Percentiles rank a stretch among this genome's conserved stretches.
Conservation (phyloP, 768 basidiomycete species). For the Pleurotus citrinopileatus region DNA sequence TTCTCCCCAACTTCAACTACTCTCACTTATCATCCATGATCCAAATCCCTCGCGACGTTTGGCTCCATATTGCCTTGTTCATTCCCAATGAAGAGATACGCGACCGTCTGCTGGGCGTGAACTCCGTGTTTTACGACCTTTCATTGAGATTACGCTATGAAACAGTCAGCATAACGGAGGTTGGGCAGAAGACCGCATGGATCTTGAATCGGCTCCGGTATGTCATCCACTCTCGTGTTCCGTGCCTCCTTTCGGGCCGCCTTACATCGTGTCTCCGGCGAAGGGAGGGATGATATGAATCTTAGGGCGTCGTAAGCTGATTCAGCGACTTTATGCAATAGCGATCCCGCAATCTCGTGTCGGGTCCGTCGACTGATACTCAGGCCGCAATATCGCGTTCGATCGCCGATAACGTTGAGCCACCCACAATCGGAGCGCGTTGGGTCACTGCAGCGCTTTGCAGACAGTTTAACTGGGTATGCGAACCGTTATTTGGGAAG, state of each 20-base stretch:
- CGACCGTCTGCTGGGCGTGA: neutral
- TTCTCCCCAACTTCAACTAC: neutral
- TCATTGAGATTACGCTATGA: constrained; percentile 6
- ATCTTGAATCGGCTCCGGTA: constrained; percentile 4
- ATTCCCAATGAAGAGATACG: constrained; percentile 5
- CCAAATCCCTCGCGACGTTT: constrained; percentile 3
- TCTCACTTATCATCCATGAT: neutral
- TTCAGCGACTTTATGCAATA: constrained; percentile 1
- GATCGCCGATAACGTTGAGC: neutral
- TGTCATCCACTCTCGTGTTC: neutral
- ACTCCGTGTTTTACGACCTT: constrained; percentile 4
- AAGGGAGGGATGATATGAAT: no score
- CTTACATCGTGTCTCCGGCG: no score
- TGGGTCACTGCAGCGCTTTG: neutral
- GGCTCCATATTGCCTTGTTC: constrained; percentile 3
- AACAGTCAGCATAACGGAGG: constrained; percentile 2
- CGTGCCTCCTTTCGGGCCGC: no score
- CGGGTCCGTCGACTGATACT: constrained; percentile 20
- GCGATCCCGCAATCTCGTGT: constrained; percentile 21
- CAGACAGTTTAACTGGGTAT: neutral
- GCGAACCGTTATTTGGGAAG: constrained; percentile 6
- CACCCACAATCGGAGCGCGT: constrained; percentile 6
- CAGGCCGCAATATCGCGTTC: constrained; percentile 15
- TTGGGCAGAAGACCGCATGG: neutral
- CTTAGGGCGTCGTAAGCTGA: neutral